Evolutionary conservation across 2,329 filamentous ascomycete species (phyloP).

Genomic region (Colletotrichum cordylinicola): DNA sequence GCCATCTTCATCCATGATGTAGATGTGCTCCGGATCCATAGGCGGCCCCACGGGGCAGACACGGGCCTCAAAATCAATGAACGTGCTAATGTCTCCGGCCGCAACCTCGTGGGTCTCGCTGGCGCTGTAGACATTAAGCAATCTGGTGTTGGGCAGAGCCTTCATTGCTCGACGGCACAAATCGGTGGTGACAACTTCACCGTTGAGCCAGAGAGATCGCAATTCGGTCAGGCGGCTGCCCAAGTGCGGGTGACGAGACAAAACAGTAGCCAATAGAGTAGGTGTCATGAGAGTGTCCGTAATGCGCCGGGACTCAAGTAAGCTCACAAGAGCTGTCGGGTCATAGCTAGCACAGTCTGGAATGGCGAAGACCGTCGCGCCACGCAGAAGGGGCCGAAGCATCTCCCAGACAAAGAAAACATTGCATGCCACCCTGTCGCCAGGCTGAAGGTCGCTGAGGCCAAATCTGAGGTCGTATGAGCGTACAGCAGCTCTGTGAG

Average conservation of each 20-base stretch:
- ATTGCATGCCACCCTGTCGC: slow-evolving; percentile 85
- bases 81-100: slow-evolving; percentile 75
- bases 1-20: slow-evolving; percentile 74
- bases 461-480: slow-evolving; percentile 78
- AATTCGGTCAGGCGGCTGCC: slow-evolving; percentile 68
- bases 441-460: slow-evolving; percentile 71
- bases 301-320: slow-evolving; percentile 69
- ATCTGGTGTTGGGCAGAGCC: slow-evolving; percentile 70
- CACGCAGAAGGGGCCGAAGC: slow-evolving; percentile 75
- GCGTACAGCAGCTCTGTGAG: slow-evolving; percentile 74
- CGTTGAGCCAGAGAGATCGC: slow-evolving; percentile 79
- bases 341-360: slow-evolving; percentile 82
- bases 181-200: slow-evolving; percentile 82
- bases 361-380: slow-evolving; percentile 77
- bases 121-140: slow-evolving; percentile 83
- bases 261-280: slow-evolving; percentile 76
- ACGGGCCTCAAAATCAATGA: slow-evolving; percentile 65
- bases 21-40: slow-evolving; percentile 70
- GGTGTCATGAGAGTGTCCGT: slow-evolving; percentile 87
- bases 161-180: slow-evolving; percentile 72
- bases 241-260: slow-evolving; percentile 72
- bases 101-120: slow-evolving; percentile 84
- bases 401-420: slow-evolving; percentile 91
- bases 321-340: slow-evolving; percentile 73
- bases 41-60: slow-evolving; percentile 79